Base-by-base conservation (phyloP, 805 yeast species). In the Starmerella apis region DNA sequence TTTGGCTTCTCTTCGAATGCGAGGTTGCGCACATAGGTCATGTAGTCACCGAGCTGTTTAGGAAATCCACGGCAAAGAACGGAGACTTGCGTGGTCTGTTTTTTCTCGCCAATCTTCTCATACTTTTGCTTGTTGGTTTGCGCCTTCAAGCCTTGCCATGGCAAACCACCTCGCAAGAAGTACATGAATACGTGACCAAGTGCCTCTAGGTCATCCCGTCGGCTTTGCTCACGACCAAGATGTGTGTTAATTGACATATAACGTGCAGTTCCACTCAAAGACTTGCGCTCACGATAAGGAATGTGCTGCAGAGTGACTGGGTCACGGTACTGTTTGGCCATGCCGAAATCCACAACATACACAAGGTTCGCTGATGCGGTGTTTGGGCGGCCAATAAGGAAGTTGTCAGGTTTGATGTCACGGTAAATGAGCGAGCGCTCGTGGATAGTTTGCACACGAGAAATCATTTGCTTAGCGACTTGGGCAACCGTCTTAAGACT, bases 131-230 rank as follows among this genome's bases (percentile, higher is more conserved):
- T 90, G 73, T 92, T 92, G 36, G 95, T 88, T 57, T 96, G 96
- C 6, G 98, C 98, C 67, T 92, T 90, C 59, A 92, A 74, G 23
- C 98, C 98, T 72, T 92, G 98, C 98, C 98, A 92, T 55, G 98
- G 98, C 62, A 92, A 73, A 52, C 86, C 85, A 42, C 98, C 98
- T 33, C 59, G 55, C 57, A 90, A 68, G 68, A 92, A 92, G 69
- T 92, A 92, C 72, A 92, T 84, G 63, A 92, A 86, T 8, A 92
- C 98, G 67, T 92, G 96, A 30, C 96, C 98, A 63, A 92, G 74
- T 49, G 95, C 86, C 71, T 92, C 98, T 63, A 92, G 76, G 68
- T 92, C 98, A 64, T 92, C 98, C 61, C 98, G 77, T 65, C 98
- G 81, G 61, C 86, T 80, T 71, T 92, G 98, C 68, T 92, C 98